Base-by-base conservation (phyloP, 2,329 filamentous ascomycete genomes). In the Aspergillus uvarum region DNA sequence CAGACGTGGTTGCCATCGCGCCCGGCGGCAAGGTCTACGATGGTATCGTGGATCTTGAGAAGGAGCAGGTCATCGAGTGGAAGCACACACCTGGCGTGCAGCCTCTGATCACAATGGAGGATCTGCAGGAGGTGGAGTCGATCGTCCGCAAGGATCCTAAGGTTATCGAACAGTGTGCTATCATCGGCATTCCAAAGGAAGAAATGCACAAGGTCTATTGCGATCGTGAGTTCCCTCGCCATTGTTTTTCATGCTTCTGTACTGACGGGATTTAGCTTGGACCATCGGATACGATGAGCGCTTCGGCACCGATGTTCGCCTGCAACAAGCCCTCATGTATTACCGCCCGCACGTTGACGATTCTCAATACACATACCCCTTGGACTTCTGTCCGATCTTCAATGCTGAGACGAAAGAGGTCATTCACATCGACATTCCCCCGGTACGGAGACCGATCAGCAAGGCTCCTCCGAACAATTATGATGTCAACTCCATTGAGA, bases 151-250 rank as follows among this genome's bases (percentile, higher is more conserved):
- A 87, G 68, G 91, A 96, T 71, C 86, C 90, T 14, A 90, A 89
- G 69, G 92, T 96, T 61, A 95, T 96, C 66, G 91, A 96, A 76
- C 92, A 96, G 76, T 97, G 93, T 70, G 85, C 84, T 6, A 84
- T 96, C 61, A 85, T 92, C 60, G 93, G 93, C 1, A 91, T 97
- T 61, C 85, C 91, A 12, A 83, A 83, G 59, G 83, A 90, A 66
- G 90, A 96, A 62, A 96, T 97, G 93, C 81, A 95, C 81, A 96
- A 96, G 78, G 91, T 97, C 51, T 96, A 96, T 80, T 96, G 92
- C 76, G 93, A 97, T 73, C 92, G 86, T 83, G 73, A 77, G 84
- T 82, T 22, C 22, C 22, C 22, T 22, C 22, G 22, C 22, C 22
- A 22, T 22, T 22, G 22, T 22, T 16, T 19, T 10, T 44, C 52